Percentiles rank a stretch among this genome's conserved stretches.
phyloP scores from a whole-genome alignment of 768 basidiomycete genomes.

The Tylopilus rubrobrunneus region DNA sequence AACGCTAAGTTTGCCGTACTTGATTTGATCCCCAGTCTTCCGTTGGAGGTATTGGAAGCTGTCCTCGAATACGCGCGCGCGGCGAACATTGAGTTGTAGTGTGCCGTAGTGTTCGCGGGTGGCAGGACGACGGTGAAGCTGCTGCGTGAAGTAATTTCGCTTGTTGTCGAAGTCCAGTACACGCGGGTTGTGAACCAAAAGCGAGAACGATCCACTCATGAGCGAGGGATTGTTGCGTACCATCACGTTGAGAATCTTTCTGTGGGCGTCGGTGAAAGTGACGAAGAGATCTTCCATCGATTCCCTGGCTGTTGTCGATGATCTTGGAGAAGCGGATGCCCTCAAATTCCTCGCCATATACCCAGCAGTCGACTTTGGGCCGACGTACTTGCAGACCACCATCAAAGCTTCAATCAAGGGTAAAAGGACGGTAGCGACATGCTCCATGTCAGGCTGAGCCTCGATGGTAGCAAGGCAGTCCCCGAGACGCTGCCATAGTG shows the following conservation, averaged over 20 bases:
- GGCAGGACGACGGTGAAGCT: constrained; percentile 80
- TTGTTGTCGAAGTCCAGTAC: constrained; percentile 99
- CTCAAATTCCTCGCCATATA: constrained; percentile 50
- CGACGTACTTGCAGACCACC: constrained; percentile 97
- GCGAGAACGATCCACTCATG: constrained; percentile 97
- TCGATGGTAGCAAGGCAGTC: constrained; percentile 84
- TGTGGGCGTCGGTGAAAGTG: constrained; percentile 87
- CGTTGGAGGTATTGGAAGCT: too few species aligned
- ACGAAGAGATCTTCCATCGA: constrained; percentile 91
- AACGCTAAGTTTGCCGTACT: too few species aligned
- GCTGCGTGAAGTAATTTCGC: constrained; percentile 91
- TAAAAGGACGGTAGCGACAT: constrained; percentile 87
- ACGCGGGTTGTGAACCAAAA: constrained; percentile 91
- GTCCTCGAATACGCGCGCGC: constrained; percentile 94
- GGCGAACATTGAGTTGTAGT: constrained; percentile 83
- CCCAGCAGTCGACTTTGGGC: constrained; percentile 51
- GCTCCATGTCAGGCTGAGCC: constrained; percentile 72
- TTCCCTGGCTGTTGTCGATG: constrained; percentile 65
- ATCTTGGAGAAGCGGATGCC: constrained; percentile 60
- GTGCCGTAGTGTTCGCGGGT: constrained; percentile 78
- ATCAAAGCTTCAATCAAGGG: constrained; percentile 95
- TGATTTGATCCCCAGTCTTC: constrained; percentile 92
- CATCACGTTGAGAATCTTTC: constrained; percentile 94
- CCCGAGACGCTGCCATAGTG: constrained; percentile 87
- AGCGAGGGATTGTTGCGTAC: constrained; percentile 97